A percentile compares a stretch with the other conserved stretches of the same genome.
Evolutionary conservation across 2,329 filamentous ascomycete genomes (phyloP).

Genomic region (Fusarium sp.): DNA sequence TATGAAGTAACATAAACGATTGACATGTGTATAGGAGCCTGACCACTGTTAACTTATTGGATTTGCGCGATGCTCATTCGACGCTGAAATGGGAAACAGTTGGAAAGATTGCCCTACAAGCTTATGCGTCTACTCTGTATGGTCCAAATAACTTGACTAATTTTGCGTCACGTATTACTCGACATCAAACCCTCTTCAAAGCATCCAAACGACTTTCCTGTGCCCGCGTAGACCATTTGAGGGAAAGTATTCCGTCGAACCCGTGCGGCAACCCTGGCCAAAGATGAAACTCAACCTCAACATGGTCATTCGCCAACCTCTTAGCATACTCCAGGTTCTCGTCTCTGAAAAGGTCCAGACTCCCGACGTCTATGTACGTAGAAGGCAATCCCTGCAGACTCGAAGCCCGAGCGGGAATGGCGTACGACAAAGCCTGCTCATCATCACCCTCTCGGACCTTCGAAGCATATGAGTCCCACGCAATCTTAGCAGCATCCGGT

Average conservation of each 20-base stretch:
- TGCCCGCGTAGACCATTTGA: constrained; percentile 16
- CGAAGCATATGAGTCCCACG: constrained; percentile 42
- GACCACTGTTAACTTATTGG: too few species aligned
- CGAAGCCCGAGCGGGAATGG: constrained; percentile 44
- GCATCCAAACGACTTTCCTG: constrained; percentile 17
- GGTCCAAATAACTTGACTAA: too few species aligned
- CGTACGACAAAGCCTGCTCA: constrained; percentile 30
- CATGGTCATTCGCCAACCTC: constrained; percentile 13
- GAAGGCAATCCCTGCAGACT: constrained; percentile 51
- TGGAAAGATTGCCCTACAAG: too few species aligned
- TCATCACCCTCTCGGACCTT: constrained; percentile 11
- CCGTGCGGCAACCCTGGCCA: constrained; percentile 58
- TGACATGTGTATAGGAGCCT: too few species aligned
- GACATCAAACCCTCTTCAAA: constrained; percentile 10
- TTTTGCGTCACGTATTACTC: too few species aligned
- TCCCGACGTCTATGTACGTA: constrained; percentile 57
- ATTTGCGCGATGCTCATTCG: too few species aligned
- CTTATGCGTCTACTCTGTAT: too few species aligned
- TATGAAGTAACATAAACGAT: too few species aligned
- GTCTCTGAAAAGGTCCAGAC: constrained; percentile 54
- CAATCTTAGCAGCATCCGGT: constrained; percentile 33
- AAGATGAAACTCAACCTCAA: constrained; percentile 55
- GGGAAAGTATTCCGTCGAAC: constrained; percentile 43
- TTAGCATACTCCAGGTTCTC: constrained; percentile 16
- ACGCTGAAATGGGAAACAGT: too few species aligned